Evolutionary conservation across 2,329 filamentous ascomycete species (phyloP).

Genomic region (Colletotrichum chlorophyti): DNA sequence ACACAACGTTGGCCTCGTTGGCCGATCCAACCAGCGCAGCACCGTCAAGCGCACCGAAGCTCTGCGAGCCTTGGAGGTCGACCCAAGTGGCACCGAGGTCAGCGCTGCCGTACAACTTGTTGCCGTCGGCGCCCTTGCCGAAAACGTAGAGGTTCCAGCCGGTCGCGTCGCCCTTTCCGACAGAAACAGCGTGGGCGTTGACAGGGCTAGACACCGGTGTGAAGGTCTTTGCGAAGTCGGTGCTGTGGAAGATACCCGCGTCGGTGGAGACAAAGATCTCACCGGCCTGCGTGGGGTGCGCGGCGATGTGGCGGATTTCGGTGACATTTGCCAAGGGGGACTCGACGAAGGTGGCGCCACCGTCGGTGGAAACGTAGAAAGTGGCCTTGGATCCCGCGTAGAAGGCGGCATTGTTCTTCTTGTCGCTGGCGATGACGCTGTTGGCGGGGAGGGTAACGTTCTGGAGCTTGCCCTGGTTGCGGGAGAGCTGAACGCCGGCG

Average conservation of each 20-base stretch:
- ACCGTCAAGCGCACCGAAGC: conserved; percentile 51
- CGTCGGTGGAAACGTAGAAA: conserved; percentile 60
- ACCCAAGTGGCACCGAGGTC: conserved; percentile 51
- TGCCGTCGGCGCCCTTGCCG: conserved; percentile 48
- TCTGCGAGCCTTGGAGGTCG: conserved; percentile 53
- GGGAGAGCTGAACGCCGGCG: conserved; percentile 49
- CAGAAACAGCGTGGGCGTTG: conserved; percentile 49
- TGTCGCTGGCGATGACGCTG: conserved; percentile 61
- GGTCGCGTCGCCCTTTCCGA: conserved; percentile 47
- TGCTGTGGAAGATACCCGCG: conserved; percentile 59
- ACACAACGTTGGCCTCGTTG: conserved; percentile 52
- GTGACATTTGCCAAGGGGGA: conserved; percentile 45
- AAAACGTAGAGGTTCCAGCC: conserved; percentile 57
- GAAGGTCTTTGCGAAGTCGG: conserved; percentile 57
- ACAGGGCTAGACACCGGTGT: conserved; percentile 43
- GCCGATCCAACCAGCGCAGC: conserved; percentile 50
- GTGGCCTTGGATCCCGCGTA: conserved; percentile 53
- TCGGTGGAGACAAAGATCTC: conserved; percentile 66
- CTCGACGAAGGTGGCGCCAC: conserved; percentile 51
- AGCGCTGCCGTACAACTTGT: conserved; percentile 52
- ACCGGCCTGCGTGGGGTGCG: conserved; percentile 63
- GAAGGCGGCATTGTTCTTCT: conserved; percentile 57
- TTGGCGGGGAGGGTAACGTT: conserved; percentile 51
- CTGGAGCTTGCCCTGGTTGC: conserved; percentile 49
- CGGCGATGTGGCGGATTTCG: conserved; percentile 61